Evolutionary conservation across 2,329 filamentous ascomycete species (phyloP).

Genomic region (Beauveria australis): DNA sequence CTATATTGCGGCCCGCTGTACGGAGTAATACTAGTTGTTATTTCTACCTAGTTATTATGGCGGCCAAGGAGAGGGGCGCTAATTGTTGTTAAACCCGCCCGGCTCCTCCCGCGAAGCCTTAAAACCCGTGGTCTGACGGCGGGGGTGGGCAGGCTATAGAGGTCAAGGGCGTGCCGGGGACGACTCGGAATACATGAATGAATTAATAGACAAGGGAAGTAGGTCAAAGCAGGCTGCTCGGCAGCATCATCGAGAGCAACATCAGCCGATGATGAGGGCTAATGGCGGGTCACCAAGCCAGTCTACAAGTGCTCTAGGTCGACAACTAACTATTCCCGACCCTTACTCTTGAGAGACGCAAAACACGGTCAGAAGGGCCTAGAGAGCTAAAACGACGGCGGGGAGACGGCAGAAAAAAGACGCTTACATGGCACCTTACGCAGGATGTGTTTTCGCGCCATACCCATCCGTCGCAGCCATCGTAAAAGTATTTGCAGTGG

Average conservation of each 20-base stretch:
- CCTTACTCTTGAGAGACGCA: too few relatives aligned
- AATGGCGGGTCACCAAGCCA: too few relatives aligned
- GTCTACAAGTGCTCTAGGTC: too few relatives aligned
- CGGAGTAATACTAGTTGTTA: too few relatives aligned
- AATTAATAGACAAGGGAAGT: too few relatives aligned
- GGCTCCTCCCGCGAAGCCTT: neutral
- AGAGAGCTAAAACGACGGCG: neutral
- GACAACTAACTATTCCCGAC: too few relatives aligned
- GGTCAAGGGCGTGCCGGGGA: too few relatives aligned
- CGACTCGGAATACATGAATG: too few relatives aligned
- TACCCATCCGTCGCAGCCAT: constrained; percentile 26
- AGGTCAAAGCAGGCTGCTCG: too few relatives aligned
- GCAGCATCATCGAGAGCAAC: too few relatives aligned
- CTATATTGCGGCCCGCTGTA: neutral
- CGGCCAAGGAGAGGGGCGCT: neutral
- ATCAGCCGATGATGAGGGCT: too few relatives aligned
- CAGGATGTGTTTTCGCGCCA: constrained; percentile 43
- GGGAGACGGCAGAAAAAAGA: neutral
- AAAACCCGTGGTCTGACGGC: neutral
- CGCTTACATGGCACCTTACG: constrained; percentile 28
- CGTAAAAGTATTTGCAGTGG: constrained; percentile 44
- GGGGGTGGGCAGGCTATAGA: neutral
- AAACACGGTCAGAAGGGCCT: too few relatives aligned
- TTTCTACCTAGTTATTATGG: neutral
- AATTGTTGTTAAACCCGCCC: neutral